Evolutionary conservation across 2,329 filamentous ascomycete species (phyloP), one percentile per base, ranked within the genome.

Genomic region (Aspergillus cejpii): DNA sequence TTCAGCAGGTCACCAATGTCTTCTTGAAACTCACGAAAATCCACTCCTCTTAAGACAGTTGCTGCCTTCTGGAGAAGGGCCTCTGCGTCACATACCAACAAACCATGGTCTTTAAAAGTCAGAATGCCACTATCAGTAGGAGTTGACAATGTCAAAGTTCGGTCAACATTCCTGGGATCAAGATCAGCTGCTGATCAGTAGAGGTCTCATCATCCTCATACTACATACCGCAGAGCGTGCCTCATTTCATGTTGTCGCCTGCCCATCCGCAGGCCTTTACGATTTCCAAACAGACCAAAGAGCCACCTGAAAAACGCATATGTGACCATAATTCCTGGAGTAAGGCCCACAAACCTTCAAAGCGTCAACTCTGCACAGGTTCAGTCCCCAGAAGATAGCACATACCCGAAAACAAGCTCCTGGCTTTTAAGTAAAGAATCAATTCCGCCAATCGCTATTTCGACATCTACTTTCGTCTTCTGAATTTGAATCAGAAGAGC

Each of bases 381-480:
- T 17, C 38, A 31, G 26, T 29, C 11, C 10, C 24, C 31, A 5
- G 29, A 17, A 20, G 7, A 28, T 29, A 10, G 10, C 12, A 56
- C 63, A 43, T 63, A 75, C 68, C 77, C 92, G 69, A 98, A 98
- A 19, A 98, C 87, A 38, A 98, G 77, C 63, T 98, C 91, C 63
- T 98, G 92, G 60, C 90, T 96, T 71, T 92, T 95, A 46, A 98
- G 76, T 24, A 98, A 77, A 26, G 88, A 81, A 72, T 98, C 91
- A 53, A 98, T 98, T 14, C 92, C 92, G 48, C 86, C 88, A 71
- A 98, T 90, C 11, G 92, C 92, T 49, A 97, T 83, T 66, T 98
- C 92, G 10, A 98, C 82, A 61, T 98, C 92, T 6, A 98, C 92
- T 72, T 98, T 98, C 17, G 92, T 97, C 75, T 98, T 98, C 61